Evolutionary conservation across 495 filamentous ascomycete species (phyloP), one percentile per base, ranked within the genome.

Genomic region (Lasiosphaeria hispida): DNA sequence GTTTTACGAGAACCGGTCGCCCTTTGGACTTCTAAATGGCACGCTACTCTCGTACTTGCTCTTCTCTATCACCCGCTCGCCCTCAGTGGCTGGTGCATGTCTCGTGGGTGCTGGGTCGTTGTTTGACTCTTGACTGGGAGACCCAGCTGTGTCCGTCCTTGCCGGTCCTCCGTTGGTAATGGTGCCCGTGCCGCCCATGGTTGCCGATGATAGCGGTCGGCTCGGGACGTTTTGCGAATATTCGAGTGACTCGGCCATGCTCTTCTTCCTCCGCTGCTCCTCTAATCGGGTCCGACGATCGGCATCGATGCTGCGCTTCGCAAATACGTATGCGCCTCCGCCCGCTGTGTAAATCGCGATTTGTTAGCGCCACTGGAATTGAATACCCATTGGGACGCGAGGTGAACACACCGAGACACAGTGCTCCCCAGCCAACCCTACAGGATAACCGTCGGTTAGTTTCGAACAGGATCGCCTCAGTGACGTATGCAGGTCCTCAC

Each of bases 231-330:
- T 77, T 65, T 64, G 68, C 60, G 73, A 81, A 66, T 75, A 69
- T 78, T 89, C 85, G 62, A 86, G 79, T 7, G 80, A 78, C 15
- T 80, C 76, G 57, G 81, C 72, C 66, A 87, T 78, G 54, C 80
- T 78, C 73, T 85, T 85, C 69, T 83, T 82, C 69, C 81, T 80
- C 40, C 83, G 74, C 45, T 87, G 82, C 36, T 85, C 83, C 58
- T 90, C 83, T 53, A 88, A 85, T 61, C 90, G 82, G 52, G 82
- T 72, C 34, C 82, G 80, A 40, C 91, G 88, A 75, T 96, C 90
- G 61, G 88, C 89, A 64, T 97, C 93, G 79, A 98, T 92, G 71
- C 86, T 87, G 63, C 85, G 80, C 80, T 98, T 98, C 53, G 94
- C 95, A 72, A 96, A 96, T 77, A 90, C 90, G 81, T 98, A 98